Base-by-base conservation (phyloP, 768 basidiomycete species). In the Rhodotorula kratochvilovae region DNA sequence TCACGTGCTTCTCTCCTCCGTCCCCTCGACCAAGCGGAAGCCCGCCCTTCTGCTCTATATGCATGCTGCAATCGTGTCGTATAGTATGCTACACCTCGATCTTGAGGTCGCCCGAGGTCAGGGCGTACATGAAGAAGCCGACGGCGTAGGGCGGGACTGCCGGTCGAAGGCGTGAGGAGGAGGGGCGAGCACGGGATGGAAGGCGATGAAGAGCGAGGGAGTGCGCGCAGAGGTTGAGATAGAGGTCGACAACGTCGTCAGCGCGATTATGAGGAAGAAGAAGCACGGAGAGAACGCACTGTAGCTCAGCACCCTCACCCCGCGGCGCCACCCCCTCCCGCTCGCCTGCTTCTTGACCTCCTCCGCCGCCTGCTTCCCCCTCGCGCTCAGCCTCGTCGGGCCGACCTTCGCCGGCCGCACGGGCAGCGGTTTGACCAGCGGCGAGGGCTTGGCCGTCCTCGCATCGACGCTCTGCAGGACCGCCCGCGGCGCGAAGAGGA, bases 401-500 rank as follows among this genome's bases (percentile, higher is more conserved):
- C 71, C 71, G 5, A 59, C 45, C 21, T 31, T 53, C 36, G 21
- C 5, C 58, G 58, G 45, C 23, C 15, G 55, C 36, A 42, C 15
- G 5, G 35, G 2, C 16, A 5, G 8, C 6, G 67, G 31, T 13
- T 39, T 58, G 10, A 4, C 25, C 19, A 31, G 11, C 17, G 63
- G 25, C 21, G 61, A 33, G 8, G 62, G 23, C 33, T 31, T 33
- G 25, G 27, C 27, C 61, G 15, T 17, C 23, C 62, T 42, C 16
- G 61, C 46, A 23, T 70, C 65, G 10, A 66, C n/a, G 23, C 33
- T 17, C 33, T 64, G 61, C 19, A 74, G 63, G 8, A 31, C 23
- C 13, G 35, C 15, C 25, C 61, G 68, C 6, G 72, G 55, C 5
- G 65, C 72, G 54, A 74, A 65, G 46, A 74, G 68, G 63, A 63